Evolutionary conservation across 2,329 filamentous ascomycete genomes (phyloP).

Genomic region (Knufia petricola): DNA sequence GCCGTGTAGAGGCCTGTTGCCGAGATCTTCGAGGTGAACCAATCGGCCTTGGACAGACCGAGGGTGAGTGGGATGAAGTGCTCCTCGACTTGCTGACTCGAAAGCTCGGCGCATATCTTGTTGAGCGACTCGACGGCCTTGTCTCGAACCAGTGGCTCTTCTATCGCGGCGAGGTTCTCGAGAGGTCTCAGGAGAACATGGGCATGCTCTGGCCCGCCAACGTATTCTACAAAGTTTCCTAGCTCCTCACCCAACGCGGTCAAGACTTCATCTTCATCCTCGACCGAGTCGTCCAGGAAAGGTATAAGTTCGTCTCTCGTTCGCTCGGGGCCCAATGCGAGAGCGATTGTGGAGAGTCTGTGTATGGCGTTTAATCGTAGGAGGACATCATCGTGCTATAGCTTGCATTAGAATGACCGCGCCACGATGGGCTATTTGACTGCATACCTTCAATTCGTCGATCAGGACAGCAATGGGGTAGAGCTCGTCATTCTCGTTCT

Average conservation of each 20-base stretch:
- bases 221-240: slow-evolving; percentile 93
- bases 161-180: slow-evolving; percentile 96
- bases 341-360: slow-evolving; percentile 92
- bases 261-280: slow-evolving; percentile 97
- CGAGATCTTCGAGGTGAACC: slow-evolving; percentile 99
- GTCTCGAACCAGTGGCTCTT: slow-evolving; percentile 93
- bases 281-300: slow-evolving; percentile 97
- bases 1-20: slow-evolving; percentile 90
- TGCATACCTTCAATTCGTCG: slow-evolving; percentile 90
- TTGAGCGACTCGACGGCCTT: slow-evolving; percentile 99
- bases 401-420: slow-evolving; percentile 20
- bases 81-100: slow-evolving; percentile 86
- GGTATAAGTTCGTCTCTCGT: slow-evolving; percentile 98
- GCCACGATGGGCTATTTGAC: slow-evolving; percentile 15
- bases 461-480: slow-evolving; percentile 99
- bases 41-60: slow-evolving; percentile 96
- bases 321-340: slow-evolving; percentile 88
- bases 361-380: slow-evolving; percentile 97
- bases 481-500: slow-evolving; percentile 91
- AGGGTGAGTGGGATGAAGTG: slow-evolving; percentile 93
- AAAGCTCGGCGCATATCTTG: slow-evolving; percentile 94
- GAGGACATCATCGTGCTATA: slow-evolving; percentile 93
- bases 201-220: slow-evolving; percentile 84
- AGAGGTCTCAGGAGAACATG: slow-evolving; percentile 94
- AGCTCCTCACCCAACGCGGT: slow-evolving; percentile 96